Conservation (phyloP, 345 rosid species). For the Conringia planisiliqua region DNA sequence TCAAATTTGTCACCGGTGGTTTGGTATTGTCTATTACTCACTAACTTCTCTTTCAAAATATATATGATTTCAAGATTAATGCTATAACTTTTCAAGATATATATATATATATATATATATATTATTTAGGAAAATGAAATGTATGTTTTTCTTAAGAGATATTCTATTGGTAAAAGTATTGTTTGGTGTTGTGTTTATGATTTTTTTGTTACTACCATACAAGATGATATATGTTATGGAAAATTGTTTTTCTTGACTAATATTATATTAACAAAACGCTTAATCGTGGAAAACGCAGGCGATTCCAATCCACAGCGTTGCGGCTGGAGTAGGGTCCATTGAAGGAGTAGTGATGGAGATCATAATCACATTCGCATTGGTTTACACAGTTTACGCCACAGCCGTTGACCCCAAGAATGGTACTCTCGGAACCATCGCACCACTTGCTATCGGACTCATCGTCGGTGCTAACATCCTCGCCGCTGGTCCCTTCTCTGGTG, state of each 20-base stretch:
- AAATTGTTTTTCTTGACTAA: not conserved
- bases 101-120: no score
- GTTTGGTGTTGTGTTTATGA: no score
- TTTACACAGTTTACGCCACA: conserved; percentile 84
- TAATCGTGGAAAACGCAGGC: conserved; percentile 37
- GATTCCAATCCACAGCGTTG: conserved; percentile 64
- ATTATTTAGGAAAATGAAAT: no score
- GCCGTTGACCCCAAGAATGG: conserved; percentile 95
- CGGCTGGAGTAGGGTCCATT: conserved; percentile 63
- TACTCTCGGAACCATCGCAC: conserved; percentile 73
- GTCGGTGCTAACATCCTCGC: conserved; percentile 93
- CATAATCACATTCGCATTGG: conserved; percentile 74
- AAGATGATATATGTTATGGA: no score
- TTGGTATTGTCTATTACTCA: conserved; percentile 43
- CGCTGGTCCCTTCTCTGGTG: conserved; percentile 89
- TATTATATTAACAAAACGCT: not conserved
- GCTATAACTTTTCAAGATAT: not conserved
- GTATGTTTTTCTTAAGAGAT: no score
- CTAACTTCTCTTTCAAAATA: not conserved
- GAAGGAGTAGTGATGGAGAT: conserved; percentile 90
- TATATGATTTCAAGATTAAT: not conserved
- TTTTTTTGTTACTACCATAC: no score
- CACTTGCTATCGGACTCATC: conserved; percentile 83
- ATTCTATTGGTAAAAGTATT: no score
- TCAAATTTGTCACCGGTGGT: conserved; percentile 75